Percentiles rank a stretch among this genome's conserved stretches.
Evolutionary conservation across 495 filamentous ascomycete genomes (phyloP).

Genomic region (Aspergillus incahuasiensis): DNA sequence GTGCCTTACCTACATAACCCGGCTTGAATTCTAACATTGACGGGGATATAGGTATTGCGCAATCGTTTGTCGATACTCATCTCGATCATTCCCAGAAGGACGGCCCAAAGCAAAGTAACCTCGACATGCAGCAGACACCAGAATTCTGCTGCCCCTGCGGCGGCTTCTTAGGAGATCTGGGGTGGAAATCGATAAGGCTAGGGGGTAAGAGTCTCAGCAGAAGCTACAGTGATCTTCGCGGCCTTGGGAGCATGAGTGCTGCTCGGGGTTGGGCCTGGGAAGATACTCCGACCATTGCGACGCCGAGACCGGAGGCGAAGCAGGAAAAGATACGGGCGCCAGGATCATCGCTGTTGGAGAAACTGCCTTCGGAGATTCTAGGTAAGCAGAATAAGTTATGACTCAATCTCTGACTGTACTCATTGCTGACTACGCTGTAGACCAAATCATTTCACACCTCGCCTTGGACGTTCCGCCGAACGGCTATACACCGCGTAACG

Average conservation of each 20-base stretch:
- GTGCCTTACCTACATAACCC: too few relatives aligned
- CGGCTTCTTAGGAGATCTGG: conserved; percentile 60
- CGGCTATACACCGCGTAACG: conserved; percentile 72
- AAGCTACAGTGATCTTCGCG: conserved; percentile 66
- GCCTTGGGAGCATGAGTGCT: conserved; percentile 42
- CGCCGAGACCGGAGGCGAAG: conserved; percentile 26
- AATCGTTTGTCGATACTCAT: conserved; percentile 67
- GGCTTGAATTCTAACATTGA: neutral
- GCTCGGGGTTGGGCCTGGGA: conserved; percentile 55
- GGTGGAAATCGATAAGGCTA: conserved; percentile 67
- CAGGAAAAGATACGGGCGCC: conserved; percentile 24
- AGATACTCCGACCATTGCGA: conserved; percentile 28
- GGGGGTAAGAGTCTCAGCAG: conserved; percentile 63
- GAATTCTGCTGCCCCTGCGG: conserved; percentile 69
- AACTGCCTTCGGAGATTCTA: conserved; percentile 64
- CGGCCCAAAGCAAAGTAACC: conserved; percentile 34
- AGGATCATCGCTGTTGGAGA: conserved; percentile 53
- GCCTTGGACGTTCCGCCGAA: conserved; percentile 73
- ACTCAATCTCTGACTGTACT: neutral
- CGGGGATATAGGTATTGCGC: conserved; percentile 55
- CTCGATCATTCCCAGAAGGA: conserved; percentile 52
- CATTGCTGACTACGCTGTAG: conserved; percentile 33
- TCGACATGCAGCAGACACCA: conserved; percentile 43
- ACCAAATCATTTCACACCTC: conserved; percentile 70
- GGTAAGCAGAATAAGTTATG: conserved; percentile 47